Evolutionary conservation across 495 filamentous ascomycete species (phyloP).

Genomic region (Neurospora tetraspora): DNA sequence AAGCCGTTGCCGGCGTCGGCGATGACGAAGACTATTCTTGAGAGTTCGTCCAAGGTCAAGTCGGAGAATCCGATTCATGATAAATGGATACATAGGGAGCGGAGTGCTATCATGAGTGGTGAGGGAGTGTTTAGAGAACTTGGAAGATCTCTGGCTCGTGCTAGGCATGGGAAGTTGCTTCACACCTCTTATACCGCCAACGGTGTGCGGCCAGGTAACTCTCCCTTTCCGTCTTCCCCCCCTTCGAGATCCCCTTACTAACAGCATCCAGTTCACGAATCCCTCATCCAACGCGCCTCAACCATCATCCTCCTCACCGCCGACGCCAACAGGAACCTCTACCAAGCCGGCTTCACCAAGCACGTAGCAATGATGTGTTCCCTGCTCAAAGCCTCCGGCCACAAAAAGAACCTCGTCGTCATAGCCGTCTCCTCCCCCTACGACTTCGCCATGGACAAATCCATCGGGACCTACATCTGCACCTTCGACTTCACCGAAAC

Average conservation of each 20-base stretch:
- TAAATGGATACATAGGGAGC: conserved; percentile 45
- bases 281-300: conserved; percentile 74
- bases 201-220: conserved; percentile 59
- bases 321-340: conserved; percentile 81
- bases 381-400: conserved; percentile 42
- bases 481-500: conserved; percentile 93
- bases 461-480: conserved; percentile 80
- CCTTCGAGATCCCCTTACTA: no score
- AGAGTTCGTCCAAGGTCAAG: conserved; percentile 36
- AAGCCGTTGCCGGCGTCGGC: conserved; percentile 81
- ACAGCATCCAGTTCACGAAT: conserved; percentile 57
- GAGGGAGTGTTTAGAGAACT: conserved; percentile 82
- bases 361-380: conserved; percentile 88
- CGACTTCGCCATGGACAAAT: conserved; percentile 86
- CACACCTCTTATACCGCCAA: conserved; percentile 90
- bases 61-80: conserved; percentile 39
- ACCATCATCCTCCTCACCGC: conserved; percentile 82
- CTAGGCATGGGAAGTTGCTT: conserved; percentile 68
- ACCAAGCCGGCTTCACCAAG: conserved; percentile 85
- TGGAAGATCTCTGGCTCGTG: conserved; percentile 68
- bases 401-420: conserved; percentile 67
- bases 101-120: conserved; percentile 68
- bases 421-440: conserved; percentile 89
- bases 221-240: background rate
- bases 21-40: conserved; percentile 43